Conservation (phyloP, 164 flowering plant species). For the grape (Vitis vinifera) region ASM3070453v1 NC_081809.1:482501-483000, state of each 20-base stretch:
- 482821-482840: neutral
- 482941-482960: slow-evolving; percentile 98
- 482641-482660: too few species aligned
- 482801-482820: neutral
- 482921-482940: slow-evolving; percentile 99
- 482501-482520: too few species aligned
- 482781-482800: neutral
- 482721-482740: neutral
- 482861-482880: slow-evolving; percentile 96
- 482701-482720: too few species aligned
- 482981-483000: slow-evolving; percentile 99
- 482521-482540: too few species aligned
- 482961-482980: slow-evolving; percentile 95
- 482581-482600: too few species aligned
- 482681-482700: too few species aligned
- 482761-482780: neutral
- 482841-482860: slow-evolving; percentile 93
- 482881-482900: slow-evolving; percentile 93
- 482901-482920: slow-evolving; percentile 96
- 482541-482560: too few species aligned
- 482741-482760: neutral
- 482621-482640: too few species aligned
- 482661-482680: too few species aligned
- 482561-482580: too few species aligned
- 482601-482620: too few species aligned